phyloP scores from a whole-genome alignment of 495 filamentous ascomycete species.

The Penicillium crystallinum region DNA sequence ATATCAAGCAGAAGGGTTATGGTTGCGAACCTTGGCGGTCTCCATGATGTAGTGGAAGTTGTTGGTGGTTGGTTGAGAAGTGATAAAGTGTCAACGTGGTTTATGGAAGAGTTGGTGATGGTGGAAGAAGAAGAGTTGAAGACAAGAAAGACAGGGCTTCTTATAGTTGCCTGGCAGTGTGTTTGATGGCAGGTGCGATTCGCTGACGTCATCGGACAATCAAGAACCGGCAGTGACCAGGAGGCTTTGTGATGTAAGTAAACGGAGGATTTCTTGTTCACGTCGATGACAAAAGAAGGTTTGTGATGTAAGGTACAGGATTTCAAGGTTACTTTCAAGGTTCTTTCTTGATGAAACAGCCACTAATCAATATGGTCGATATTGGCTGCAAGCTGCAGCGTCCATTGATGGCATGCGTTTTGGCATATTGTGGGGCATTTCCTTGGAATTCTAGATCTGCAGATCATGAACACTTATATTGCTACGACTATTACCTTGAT shows the following conservation, averaged over 20 bases:
- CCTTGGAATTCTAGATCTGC: no score
- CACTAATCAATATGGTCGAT: neutral
- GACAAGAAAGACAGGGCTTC: neutral
- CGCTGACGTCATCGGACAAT: neutral
- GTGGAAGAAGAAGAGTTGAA: neutral
- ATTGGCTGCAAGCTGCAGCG: neutral
- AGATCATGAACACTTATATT: no score
- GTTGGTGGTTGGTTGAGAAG: neutral
- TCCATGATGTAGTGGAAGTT: conserved; percentile 10
- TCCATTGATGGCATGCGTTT: neutral
- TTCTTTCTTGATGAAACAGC: neutral
- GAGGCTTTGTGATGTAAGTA: neutral
- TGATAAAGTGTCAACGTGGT: neutral
- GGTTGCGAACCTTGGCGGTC: conserved; percentile 14
- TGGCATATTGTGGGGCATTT: no score
- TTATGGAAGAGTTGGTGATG: neutral
- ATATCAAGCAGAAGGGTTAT: neutral
- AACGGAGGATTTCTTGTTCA: neutral
- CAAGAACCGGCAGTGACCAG: neutral
- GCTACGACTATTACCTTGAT: no score
- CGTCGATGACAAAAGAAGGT: neutral
- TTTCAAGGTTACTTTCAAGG: neutral
- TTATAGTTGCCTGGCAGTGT: neutral
- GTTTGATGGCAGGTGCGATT: neutral
- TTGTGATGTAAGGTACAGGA: neutral